phyloP scores from a whole-genome alignment of 1,139 yeast species.

The Magnusiomyces tetraspermus region DNA sequence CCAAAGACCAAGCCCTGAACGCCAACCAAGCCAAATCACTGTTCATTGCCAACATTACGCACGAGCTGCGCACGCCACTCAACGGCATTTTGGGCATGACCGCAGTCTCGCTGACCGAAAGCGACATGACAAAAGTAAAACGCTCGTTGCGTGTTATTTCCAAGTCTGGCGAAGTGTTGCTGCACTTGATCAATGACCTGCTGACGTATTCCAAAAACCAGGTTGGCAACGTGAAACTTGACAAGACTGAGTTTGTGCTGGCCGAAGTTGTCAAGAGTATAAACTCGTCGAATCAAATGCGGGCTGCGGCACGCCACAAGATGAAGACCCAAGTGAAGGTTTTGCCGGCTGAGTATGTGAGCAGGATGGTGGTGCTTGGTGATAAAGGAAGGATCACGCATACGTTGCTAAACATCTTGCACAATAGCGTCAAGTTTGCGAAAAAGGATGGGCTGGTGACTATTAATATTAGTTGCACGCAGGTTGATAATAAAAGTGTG shows the following conservation, averaged over 20 bases:
- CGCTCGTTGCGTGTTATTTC: conserved; percentile 67
- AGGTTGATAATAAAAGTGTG: background rate
- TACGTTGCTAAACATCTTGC: conserved; percentile 76
- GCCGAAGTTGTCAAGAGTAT: conserved; percentile 68
- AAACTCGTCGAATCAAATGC: conserved; percentile 63
- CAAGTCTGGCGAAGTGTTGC: conserved; percentile 75
- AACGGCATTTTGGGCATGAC: conserved; percentile 97
- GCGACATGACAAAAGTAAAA: conserved; percentile 54
- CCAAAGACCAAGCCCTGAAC: conserved; percentile 80
- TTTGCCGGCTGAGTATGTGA: conserved; percentile 38
- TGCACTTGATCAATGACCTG: conserved; percentile 81
- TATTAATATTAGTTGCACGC: conserved; percentile 48
- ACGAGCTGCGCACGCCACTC: conserved; percentile 87
- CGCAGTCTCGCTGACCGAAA: conserved; percentile 82
- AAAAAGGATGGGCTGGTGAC: conserved; percentile 73
- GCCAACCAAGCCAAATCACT: conserved; percentile 94
- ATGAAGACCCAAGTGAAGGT: conserved; percentile 51
- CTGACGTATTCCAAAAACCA: conserved; percentile 85
- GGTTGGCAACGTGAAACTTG: conserved; percentile 68
- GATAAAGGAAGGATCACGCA: conserved; percentile 84
- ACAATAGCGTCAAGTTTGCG: conserved; percentile 81
- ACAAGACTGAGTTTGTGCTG: conserved; percentile 62
- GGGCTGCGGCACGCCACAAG: conserved; percentile 58
- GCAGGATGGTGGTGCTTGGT: conserved; percentile 53
- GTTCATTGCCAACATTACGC: conserved; percentile 92